These are phyloP conservation scores for Torulaspora pretoriensis DNA, from an alignment of 1,139 yeast genomes.

Conservation along the genomic window DNA sequence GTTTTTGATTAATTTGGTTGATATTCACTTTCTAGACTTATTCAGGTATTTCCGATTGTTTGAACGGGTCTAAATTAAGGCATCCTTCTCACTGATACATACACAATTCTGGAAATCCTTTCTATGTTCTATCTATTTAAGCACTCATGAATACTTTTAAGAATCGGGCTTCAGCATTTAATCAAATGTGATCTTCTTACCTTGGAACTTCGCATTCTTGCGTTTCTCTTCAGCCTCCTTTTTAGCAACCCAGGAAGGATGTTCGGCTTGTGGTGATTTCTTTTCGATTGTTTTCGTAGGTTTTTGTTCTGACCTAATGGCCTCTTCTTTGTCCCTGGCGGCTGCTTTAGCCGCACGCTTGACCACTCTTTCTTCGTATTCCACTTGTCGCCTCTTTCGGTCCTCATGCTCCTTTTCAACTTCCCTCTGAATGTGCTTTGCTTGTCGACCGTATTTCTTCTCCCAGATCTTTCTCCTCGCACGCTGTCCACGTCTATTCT, in stretches of 20 bases:
- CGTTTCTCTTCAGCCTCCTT: conserved; percentile 61
- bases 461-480: conserved; percentile 98
- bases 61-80: neutral
- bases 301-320: conserved; percentile 18
- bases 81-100: conserved; percentile 1
- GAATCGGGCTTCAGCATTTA: conserved; percentile 8
- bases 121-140: conserved; percentile 1
- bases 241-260: conserved; percentile 97
- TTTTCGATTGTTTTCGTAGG: conserved; percentile 5
- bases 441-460: conserved; percentile 72
- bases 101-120: conserved; percentile 2
- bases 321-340: conserved; percentile 33
- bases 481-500: conserved; percentile 93
- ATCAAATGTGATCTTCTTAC: conserved; percentile 74
- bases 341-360: conserved; percentile 57
- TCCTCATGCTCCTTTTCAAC: conserved; percentile 50
- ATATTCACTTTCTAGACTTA: neutral
- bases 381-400: conserved; percentile 55
- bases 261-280: conserved; percentile 42
- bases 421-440: conserved; percentile 76
- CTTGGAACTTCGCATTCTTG: conserved; percentile 65
- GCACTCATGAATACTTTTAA: conserved; percentile 1
- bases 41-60: neutral
- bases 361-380: conserved; percentile 68
- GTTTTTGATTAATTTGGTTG: conserved; percentile 18